Base-by-base conservation (phyloP, 345 rosid species). In the Aquilaria yunnanensis region DNA sequence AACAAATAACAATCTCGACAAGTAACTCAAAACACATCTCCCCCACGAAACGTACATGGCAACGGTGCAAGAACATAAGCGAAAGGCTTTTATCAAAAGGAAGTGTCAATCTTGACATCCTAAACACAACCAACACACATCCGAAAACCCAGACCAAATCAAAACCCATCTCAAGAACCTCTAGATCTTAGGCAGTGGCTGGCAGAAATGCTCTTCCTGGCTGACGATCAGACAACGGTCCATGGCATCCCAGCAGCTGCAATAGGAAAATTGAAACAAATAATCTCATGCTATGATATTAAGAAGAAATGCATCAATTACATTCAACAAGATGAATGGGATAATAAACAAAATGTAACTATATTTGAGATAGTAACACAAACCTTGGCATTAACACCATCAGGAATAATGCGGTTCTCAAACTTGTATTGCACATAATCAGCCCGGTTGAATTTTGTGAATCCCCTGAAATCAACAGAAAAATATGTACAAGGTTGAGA, bases 361-460 rank as follows among this genome's bases (percentile, higher is more conserved):
- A 5, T 32, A 6, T n/a, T 14, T 60, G 34, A 10, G 48, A 23
- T 2, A 2, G 0, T 1, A 32, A 63, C 10, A 65, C 75, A 56
- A 29, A 87, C 90, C 93, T 87, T 87, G 11, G 88, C 93, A 43
- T 84, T 84, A 23, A 87, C 90, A 67, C 93, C 93, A 77, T 87
- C 93, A 1, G 93, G 66, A 10, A 78, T 1, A 12, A 87, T 80
- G 32, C 81, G 72, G 51, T 80, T 80, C 81, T 82, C 90, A n/a
- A 77, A 65, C 78, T 86, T 86, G 72, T 70, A 55, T 68, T 56
- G 80, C 29, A 79, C 57, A 55, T 80, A 87, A 71, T 87, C 93
- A 43, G 70, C 75, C 0, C 93, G 74, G 78, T 58, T 84, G 65
- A 78, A 77, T 77, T 87, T 87, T 0, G 93, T 87, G 56, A 87